Conservation (phyloP, 805 yeast genomes). For the Kluyveromyces aestuarii region DNA sequence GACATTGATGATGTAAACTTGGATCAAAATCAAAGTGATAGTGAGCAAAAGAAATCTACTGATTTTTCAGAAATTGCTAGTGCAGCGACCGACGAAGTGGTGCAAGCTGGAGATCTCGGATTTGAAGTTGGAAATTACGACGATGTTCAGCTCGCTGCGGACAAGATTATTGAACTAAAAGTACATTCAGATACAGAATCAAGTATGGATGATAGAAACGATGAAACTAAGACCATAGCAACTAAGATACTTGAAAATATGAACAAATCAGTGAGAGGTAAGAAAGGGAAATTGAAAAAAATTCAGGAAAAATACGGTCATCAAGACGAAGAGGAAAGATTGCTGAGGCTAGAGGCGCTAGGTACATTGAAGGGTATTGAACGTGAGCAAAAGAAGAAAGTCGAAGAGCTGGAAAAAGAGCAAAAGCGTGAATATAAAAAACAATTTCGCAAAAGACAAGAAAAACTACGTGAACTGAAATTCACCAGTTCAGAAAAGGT, state of each 20-base stretch:
- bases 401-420: constrained; percentile 28
- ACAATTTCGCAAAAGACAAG: constrained; percentile 30
- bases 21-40: constrained; percentile 4
- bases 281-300: constrained; percentile 74
- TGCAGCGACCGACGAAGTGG: neutral
- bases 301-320: constrained; percentile 76
- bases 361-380: constrained; percentile 67
- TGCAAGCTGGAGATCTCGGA: constrained; percentile 2
- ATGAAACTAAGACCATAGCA: constrained; percentile 8
- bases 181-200: neutral
- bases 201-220: neutral
- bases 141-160: neutral
- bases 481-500: constrained; percentile 32
- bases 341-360: constrained; percentile 63
- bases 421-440: constrained; percentile 28
- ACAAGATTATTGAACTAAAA: neutral
- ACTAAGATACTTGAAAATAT: constrained; percentile 18
- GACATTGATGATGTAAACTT: constrained; percentile 6
- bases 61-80: neutral
- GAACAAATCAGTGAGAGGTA: constrained; percentile 60
- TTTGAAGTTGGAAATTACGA: neutral
- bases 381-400: constrained; percentile 29
- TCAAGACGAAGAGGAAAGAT: constrained; percentile 86
- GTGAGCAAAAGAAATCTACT: constrained; percentile 2
- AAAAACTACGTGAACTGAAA: constrained; percentile 28